Percentiles rank a stretch among this genome's conserved stretches.
phyloP scores from a whole-genome alignment of 2,329 filamentous ascomycete species.

The Plectosphaerella plurivora region DNA sequence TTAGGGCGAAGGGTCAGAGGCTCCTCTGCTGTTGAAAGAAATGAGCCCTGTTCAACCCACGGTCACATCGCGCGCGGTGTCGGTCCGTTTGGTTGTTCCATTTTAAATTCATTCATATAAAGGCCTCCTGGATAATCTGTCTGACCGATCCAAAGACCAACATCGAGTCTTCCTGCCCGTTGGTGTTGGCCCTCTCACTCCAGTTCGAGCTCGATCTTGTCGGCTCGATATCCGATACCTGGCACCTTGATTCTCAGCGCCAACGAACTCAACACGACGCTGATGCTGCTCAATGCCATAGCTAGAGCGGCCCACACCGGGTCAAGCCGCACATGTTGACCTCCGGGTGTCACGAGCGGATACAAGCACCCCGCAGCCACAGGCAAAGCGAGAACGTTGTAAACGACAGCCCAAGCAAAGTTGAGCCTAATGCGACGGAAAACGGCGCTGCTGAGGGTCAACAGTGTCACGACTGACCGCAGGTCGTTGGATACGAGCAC shows the following conservation, averaged over 20 bases:
- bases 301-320: constrained; percentile 85
- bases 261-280: constrained; percentile 79
- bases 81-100: too few relatives aligned
- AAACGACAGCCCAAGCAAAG: constrained; percentile 80
- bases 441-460: constrained; percentile 66
- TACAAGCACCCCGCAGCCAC: constrained; percentile 79
- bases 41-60: too few relatives aligned
- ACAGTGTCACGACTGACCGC: constrained; percentile 64
- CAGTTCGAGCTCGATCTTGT: constrained; percentile 10
- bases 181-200: constrained; percentile 1
- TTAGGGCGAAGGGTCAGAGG: too few relatives aligned
- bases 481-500: constrained; percentile 74
- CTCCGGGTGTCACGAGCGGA: constrained; percentile 39
- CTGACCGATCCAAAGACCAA: too few relatives aligned
- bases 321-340: constrained; percentile 59
- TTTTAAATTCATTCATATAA: neutral
- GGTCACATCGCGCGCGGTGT: too few relatives aligned
- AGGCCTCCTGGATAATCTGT: neutral
- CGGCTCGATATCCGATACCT: constrained; percentile 37
- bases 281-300: constrained; percentile 90
- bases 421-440: constrained; percentile 79
- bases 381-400: constrained; percentile 74
- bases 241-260: constrained; percentile 53
- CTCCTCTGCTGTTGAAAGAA: too few relatives aligned
- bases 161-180: neutral